Base-by-base conservation (phyloP, 2,329 filamentous ascomycete genomes). In the Sporothrix luriei region DNA sequence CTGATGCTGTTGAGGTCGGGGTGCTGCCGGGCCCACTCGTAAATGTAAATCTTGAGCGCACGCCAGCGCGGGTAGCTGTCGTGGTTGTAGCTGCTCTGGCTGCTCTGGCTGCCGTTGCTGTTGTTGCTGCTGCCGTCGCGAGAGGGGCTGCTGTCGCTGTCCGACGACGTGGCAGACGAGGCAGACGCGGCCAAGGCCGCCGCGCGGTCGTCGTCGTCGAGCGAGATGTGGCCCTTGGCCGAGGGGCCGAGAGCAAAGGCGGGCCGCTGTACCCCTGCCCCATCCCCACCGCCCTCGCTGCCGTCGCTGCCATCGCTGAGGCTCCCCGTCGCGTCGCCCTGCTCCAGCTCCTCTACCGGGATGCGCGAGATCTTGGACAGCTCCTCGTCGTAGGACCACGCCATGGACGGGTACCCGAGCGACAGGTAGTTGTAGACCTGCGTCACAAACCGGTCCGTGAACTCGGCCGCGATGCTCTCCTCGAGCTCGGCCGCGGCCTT, bases 391-490 rank as follows among this genome's bases (percentile, higher is more conserved):
- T 92, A 98, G 49, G 87, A 85, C 26, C 90, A 88, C 13, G 94
- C 94, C 75, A 93, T 88, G 46, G 92, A 90, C 3, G 94, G 94
- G 78, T 97, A 97, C 5, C 94, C 94, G 5, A 98, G 85, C 0
- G 93, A 97, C 19, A 98, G 84, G 79, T 98, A 98, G 79, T 98
- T 97, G 84, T 96, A 98, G 9, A 98, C 94, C 79, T 98, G 94
- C 0, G 94, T 97, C 69, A 97, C 88, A 77, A 97, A 97, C 3
- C 84, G 84, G 77, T 97, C 92, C 71, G 90, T 84, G 75, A 95
- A 97, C 78, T 97, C 93, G 67, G 80, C 79, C 4, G 80, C 77
- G 71, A 88, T 86, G 74, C 84, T 83, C 66, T 85, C 84, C 72
- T 86, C 81, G 1, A 79, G 79, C 74, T 87, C 84, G 19, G 80